phyloP scores from a whole-genome alignment of 2,329 filamentous ascomycete genomes.

The Sporothrix protearum region DNA sequence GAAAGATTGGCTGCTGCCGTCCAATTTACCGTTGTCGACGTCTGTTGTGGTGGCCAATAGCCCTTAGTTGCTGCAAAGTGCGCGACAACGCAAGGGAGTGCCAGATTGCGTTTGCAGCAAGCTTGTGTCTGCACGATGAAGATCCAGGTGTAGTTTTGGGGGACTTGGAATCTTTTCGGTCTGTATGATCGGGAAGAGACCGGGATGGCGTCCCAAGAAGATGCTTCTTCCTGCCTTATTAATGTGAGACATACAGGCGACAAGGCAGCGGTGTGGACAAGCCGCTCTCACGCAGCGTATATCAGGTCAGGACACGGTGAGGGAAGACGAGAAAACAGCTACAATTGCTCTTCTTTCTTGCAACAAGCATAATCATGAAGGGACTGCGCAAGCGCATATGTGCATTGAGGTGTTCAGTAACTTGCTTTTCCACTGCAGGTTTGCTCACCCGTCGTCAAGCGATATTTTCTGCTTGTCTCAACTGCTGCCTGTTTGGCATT shows the following conservation, averaged over 20 bases:
- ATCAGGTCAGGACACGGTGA: not conserved
- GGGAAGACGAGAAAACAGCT: not conserved
- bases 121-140: slow-evolving; percentile 3
- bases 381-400: not conserved
- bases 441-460: not conserved
- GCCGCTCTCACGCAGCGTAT: not conserved
- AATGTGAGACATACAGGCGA: slow-evolving; percentile 12
- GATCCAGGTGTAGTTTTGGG: slow-evolving; percentile 1
- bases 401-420: not conserved
- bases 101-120: not conserved
- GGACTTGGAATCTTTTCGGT: not conserved
- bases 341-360: not conserved
- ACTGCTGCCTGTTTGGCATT: too few species aligned
- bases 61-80: not conserved
- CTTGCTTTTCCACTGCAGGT: not conserved
- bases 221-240: not conserved
- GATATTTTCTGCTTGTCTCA: not conserved
- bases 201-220: not conserved
- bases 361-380: not conserved
- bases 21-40: not conserved
- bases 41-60: not conserved
- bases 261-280: not conserved
- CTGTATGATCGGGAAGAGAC: too few species aligned
- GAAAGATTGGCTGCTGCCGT: not conserved
- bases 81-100: slow-evolving; percentile 4